Percentiles rank a stretch among this genome's conserved stretches.
These are phyloP conservation scores for Xylaria curta DNA, from an alignment of 495 filamentous ascomycete species.

Conservation along the genomic window DNA sequence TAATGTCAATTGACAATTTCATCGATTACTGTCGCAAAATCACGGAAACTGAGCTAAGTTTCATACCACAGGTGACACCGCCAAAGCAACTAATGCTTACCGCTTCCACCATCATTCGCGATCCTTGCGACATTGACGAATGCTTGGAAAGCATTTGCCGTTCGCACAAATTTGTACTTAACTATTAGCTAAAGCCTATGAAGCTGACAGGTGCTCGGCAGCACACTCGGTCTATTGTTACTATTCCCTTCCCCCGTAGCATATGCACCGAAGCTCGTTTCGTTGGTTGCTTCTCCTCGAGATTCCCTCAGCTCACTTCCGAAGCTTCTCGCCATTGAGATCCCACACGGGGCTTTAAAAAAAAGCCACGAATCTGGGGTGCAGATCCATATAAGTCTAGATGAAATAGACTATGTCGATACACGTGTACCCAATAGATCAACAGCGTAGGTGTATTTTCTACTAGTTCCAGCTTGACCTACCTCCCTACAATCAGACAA, in stretches of 20 bases:
- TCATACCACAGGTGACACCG: constrained; percentile 4
- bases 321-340: not conserved
- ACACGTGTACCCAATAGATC: constrained; percentile 24
- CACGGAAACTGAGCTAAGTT: constrained; percentile 6
- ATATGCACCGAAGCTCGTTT: not conserved
- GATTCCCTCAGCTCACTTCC: not conserved
- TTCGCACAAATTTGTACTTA: constrained; percentile 18
- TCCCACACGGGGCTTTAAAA: not conserved
- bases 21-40: constrained; percentile 20
- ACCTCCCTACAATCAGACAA: not conserved
- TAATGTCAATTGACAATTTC: constrained; percentile 4
- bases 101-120: constrained; percentile 14
- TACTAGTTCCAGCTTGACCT: not conserved
- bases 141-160: not conserved
- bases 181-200: constrained; percentile 28
- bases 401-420: constrained; percentile 5
- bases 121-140: constrained; percentile 18
- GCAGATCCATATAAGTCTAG: not conserved
- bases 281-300: not conserved
- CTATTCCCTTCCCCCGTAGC: not conserved
- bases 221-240: constrained; percentile 10
- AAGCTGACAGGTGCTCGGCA: constrained; percentile 13
- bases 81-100: constrained; percentile 12
- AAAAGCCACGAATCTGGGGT: constrained; percentile 14
- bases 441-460: constrained; percentile 5